Evolutionary conservation across 768 basidiomycete genomes (phyloP), one percentile per base, ranked within the genome.

Genomic region (Boletus rubescentipes): DNA sequence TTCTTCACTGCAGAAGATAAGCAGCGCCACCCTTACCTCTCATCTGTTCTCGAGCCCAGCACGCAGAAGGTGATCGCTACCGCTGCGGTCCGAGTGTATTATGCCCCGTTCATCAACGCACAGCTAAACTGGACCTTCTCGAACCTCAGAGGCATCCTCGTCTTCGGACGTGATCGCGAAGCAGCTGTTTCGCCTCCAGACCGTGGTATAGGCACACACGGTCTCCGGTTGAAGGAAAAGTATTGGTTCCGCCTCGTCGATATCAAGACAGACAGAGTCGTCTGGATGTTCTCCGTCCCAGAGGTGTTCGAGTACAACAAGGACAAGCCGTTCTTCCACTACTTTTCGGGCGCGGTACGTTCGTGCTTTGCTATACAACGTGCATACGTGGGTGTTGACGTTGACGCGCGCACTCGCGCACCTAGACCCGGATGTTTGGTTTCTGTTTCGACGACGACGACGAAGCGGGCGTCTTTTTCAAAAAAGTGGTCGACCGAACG

Each of bases 251-350:
- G 84, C 43, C 79, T 88, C 43, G 71, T 84, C 37, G 84, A 86
- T 54, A 69, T 78, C 51, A 77, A 75, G 47, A 75, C 80, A 3
- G 80, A 78, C 31, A 82, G 81, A 64, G 78, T 83, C 36, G 76
- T 85, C 10, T 89, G 87, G 87, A 77, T 80, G 68, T 86, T 88
- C 72, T 79, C 79, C 55, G 75, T 88, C 49, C 82, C 83, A 1
- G 72, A 74, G 41, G 72, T 74, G 43, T 79, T 87, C 61, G 79
- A 85, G 49, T 98, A 95, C 68, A 79, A 82, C 61, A 79, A 87
- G 60, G 93, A 97, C 69, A 83, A 88, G 52, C 89, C 92, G 3
- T 96, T 96, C 75, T 97, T 97, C 73, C 93, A 98, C 70, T 79
- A 85, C 36, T 95, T 96, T 71, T 82, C 85, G 42, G 91, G 90